Evolutionary conservation across 768 basidiomycete species (phyloP).

Genomic region (Hericium rajendrae): DNA sequence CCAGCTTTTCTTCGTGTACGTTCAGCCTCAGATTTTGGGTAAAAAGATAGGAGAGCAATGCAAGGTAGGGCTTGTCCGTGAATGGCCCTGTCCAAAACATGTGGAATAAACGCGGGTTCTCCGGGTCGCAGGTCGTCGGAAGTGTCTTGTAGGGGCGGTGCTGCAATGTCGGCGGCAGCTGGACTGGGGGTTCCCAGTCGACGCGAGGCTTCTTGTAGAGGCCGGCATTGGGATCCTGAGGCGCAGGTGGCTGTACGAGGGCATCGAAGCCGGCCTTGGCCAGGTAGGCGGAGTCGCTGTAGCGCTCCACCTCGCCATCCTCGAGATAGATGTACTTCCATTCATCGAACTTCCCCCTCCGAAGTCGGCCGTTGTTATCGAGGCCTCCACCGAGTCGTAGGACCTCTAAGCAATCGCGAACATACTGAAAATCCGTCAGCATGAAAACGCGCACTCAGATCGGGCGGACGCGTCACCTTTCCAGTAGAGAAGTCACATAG

Average conservation of each 20-base stretch:
- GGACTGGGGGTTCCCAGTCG: constrained; percentile 51
- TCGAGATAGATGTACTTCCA: constrained; percentile 90
- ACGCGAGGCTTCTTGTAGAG: constrained; percentile 48
- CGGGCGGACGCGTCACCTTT: constrained; percentile 37
- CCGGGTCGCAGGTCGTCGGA: constrained; percentile 64
- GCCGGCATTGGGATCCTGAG: constrained; percentile 40
- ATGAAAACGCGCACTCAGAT: constrained; percentile 4
- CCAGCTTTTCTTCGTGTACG: constrained; percentile 36
- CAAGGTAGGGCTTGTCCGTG: constrained; percentile 97
- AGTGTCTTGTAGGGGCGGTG: constrained; percentile 52
- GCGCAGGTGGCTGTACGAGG: constrained; percentile 14
- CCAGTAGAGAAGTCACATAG: constrained; percentile 83
- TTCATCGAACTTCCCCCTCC: constrained; percentile 67
- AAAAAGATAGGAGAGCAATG: constrained; percentile 88
- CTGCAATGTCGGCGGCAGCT: constrained; percentile 38
- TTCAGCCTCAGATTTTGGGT: constrained; percentile 91
- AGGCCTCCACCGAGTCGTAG: constrained; percentile 85
- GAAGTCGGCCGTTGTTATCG: constrained; percentile 67
- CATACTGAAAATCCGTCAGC: constrained; percentile 47
- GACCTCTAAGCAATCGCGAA: constrained; percentile 95
- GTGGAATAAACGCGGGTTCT: constrained; percentile 85
- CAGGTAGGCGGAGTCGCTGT: constrained; percentile 25
- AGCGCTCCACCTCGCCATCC: constrained; percentile 31
- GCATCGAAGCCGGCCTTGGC: constrained; percentile 19
- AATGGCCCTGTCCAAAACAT: constrained; percentile 99